These are phyloP conservation scores for Brasenia schreberi DNA, from an alignment of 164 flowering plant genomes.

Conservation along the genomic window DNA sequence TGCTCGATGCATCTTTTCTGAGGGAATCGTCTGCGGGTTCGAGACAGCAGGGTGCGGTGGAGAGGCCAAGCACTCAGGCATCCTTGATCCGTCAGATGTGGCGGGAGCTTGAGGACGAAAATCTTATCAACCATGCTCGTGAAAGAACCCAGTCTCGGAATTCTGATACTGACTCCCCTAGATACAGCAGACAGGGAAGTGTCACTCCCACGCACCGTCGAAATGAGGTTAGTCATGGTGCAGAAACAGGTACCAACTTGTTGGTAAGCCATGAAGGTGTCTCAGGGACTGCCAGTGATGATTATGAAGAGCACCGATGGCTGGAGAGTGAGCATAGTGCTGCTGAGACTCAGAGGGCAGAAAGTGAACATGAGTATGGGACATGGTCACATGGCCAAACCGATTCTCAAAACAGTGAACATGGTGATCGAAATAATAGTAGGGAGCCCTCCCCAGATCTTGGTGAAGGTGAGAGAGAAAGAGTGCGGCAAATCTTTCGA, in stretches of 20 bases:
- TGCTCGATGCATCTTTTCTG: constrained; percentile 60
- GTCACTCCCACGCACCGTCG: constrained; percentile 21
- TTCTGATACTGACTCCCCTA: background rate
- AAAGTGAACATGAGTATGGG: constrained; percentile 77
- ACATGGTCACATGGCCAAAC: constrained; percentile 64
- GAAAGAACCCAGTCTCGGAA: constrained; percentile 46
- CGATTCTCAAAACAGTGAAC: constrained; percentile 62
- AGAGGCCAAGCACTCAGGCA: constrained; percentile 70
- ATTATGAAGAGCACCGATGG: constrained; percentile 40
- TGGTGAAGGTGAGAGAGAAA: constrained; percentile 79
- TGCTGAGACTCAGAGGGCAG: constrained; percentile 12
- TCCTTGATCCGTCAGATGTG: constrained; percentile 92
- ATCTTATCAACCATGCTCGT: constrained; percentile 49
- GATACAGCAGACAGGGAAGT: constrained; percentile 20
- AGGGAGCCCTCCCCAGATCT: constrained; percentile 94
- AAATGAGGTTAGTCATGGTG: constrained; percentile 33
- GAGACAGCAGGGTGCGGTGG: constrained; percentile 56
- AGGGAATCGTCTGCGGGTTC: constrained; percentile 77
- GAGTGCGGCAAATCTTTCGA: constrained; percentile 68
- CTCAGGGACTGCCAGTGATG: constrained; percentile 40
- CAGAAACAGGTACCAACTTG: constrained; percentile 20
- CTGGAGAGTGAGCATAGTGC: constrained; percentile 32
- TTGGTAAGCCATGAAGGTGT: constrained; percentile 36
- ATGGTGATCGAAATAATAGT: constrained; percentile 43
- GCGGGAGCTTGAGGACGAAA: constrained; percentile 98